Conservation (phyloP, 2,329 filamentous ascomycete genomes). For the Aspergillus bombycis region DNA sequence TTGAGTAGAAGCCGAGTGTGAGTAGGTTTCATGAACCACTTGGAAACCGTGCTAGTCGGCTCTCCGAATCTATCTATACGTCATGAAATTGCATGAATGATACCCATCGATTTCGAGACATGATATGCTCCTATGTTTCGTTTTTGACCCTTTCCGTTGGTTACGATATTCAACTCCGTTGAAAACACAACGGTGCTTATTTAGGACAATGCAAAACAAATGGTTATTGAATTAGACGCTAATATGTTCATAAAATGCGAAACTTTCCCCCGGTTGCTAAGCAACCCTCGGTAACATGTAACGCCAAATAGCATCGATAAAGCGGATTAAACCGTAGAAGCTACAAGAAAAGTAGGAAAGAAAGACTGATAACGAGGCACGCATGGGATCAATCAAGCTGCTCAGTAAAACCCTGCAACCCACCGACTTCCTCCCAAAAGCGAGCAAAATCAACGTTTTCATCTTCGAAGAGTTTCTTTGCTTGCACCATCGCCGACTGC, state of each 20-base stretch:
- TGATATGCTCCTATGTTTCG: conserved; percentile 4
- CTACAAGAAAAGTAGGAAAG: not conserved
- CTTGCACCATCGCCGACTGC: conserved; percentile 70
- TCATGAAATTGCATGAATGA: conserved; percentile 22
- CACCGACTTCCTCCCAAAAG: conserved; percentile 73
- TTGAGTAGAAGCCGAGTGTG: not conserved
- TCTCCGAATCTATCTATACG: not conserved
- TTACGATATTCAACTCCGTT: not conserved
- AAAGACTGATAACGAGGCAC: not conserved
- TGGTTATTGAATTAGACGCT: not conserved
- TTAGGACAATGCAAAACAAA: not conserved
- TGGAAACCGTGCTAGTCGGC: not conserved
- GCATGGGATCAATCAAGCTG: conserved; percentile 39
- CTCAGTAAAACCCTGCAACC: conserved; percentile 60
- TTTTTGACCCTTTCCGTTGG: not conserved
- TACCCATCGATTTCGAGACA: conserved; percentile 21
- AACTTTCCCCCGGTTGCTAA: not conserved
- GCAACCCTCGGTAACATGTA: not conserved
- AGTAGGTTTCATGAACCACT: not conserved
- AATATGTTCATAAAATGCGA: not conserved
- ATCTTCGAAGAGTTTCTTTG: conserved; percentile 72
- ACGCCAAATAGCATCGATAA: not conserved
- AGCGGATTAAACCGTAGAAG: not conserved
- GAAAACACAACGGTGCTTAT: not conserved
- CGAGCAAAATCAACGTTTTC: conserved; percentile 81